Base-by-base conservation (phyloP, 352 stramenopile genomes). In the Pythium insidiosum region DNA sequence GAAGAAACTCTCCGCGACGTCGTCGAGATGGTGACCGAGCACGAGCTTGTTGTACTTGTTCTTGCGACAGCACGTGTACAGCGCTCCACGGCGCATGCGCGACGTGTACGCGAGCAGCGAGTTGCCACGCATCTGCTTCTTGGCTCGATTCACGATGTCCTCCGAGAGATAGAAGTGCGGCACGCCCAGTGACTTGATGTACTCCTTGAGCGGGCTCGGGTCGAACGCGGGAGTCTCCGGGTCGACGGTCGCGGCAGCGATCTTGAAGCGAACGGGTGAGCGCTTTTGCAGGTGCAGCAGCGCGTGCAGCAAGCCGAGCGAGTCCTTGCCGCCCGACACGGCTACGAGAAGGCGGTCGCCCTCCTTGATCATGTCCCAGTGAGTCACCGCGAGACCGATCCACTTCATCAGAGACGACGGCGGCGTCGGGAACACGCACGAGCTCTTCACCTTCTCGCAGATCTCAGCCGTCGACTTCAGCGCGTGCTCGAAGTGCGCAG, bases 311-410 rank as follows among this genome's bases (percentile, higher is more conserved):
- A 98, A 66, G 29, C 63, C 83, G n/a, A 98, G 58, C 23, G 84
- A 97, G 63, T 98, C 95, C 68, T 98, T 98, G 21, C 95, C 95
- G 29, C 95, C 95, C 6, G 83, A 97, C 1, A 98, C 53, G 3
- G 86, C 95, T 13, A 98, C 58, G n/a, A 97, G 58, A 19, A 98
- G 66, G 5, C 82, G 62, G 69, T 98, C 94, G n/a, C 93, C 93
- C 31, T 95, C 78, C 44, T 95, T 43, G 29, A 98, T 89, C 88
- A 98, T 97, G 39, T 89, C 58, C 75, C 77, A 97, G 39, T 97
- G 80, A 16, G 77, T 62, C 25, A 97, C 73, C 5, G 88, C 90
- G 46, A 96, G 66, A 6, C 66, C 68, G 24, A 82, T 59, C 40
- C 50, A 53, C 12, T 61, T 56, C 43, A 79, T 55, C 34, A 84